phyloP scores from a whole-genome alignment of 352 stramenopile species.

The Pythium dissotocum region DNA sequence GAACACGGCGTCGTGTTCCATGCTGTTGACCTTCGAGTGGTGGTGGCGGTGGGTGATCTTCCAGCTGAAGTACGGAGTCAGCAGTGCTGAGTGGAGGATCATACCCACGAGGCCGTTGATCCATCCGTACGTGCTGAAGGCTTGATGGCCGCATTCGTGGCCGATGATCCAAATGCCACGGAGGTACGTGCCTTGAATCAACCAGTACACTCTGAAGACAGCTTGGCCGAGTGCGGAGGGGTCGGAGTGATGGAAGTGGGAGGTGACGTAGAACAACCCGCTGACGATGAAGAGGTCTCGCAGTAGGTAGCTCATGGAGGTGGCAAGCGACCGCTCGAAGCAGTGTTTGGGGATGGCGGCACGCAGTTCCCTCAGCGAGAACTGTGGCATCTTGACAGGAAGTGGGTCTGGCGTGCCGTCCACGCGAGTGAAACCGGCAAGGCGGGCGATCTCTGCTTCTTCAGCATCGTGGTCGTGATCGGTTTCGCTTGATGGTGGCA shows the following conservation, averaged over 20 bases:
- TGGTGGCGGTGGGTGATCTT: constrained; percentile 95
- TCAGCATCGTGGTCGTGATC: no score
- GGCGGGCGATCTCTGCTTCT: no score
- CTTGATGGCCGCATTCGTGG: constrained; percentile 41
- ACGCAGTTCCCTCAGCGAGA: constrained; percentile 89
- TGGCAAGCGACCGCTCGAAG: constrained; percentile 94
- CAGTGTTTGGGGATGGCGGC: constrained; percentile 93
- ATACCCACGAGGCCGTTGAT: constrained; percentile 97
- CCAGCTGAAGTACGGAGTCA: constrained; percentile 99
- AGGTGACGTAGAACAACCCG: constrained; percentile 88
- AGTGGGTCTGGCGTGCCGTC: constrained; percentile 74
- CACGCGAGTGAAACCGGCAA: constrained; percentile 70
- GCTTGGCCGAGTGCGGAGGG: constrained; percentile 38
- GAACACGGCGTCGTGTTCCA: constrained; percentile 98
- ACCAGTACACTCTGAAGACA: constrained; percentile 92
- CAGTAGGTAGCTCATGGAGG: constrained; percentile 90
- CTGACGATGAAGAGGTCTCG: constrained; percentile 90
- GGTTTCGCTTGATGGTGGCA: no score
- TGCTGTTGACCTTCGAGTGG: constrained; percentile 97
- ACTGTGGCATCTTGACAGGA: constrained; percentile 81
- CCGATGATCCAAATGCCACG: constrained; percentile 97
- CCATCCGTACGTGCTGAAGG: constrained; percentile 92
- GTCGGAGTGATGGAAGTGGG: constrained; percentile 59
- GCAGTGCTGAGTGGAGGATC: constrained; percentile 95
- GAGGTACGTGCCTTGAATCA: constrained; percentile 96